Conservation (phyloP, 192 early-diverging fungal species). For the Entomortierella chlamydospora region DNA sequence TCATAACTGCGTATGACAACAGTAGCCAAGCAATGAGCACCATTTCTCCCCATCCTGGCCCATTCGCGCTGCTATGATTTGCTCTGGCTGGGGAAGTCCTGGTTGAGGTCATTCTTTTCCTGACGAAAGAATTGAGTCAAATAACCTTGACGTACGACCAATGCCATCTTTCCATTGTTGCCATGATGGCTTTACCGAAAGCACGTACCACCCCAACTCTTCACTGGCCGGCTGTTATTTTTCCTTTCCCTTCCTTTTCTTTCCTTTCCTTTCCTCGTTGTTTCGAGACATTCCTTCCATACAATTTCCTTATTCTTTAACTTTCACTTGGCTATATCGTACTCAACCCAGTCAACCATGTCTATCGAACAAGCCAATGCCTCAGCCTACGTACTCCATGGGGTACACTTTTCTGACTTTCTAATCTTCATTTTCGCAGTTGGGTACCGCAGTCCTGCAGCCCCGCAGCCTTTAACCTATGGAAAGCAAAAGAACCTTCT, state of each 20-base stretch:
- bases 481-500: neutral
- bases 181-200: neutral
- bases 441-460: too few relatives aligned
- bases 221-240: neutral
- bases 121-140: too few relatives aligned
- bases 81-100: neutral
- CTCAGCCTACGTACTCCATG: too few relatives aligned
- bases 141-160: neutral
- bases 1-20: slow-evolving; percentile 11
- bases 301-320: too few relatives aligned
- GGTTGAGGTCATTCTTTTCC: too few relatives aligned
- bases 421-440: neutral
- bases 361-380: too few relatives aligned
- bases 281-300: too few relatives aligned
- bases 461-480: too few relatives aligned
- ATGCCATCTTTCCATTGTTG: neutral
- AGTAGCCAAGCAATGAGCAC: slow-evolving; percentile 34
- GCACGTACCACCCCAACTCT: neutral
- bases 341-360: too few relatives aligned
- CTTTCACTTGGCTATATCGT: too few relatives aligned
- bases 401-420: too few relatives aligned
- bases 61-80: slow-evolving; percentile 20
- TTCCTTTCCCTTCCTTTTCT: neutral
- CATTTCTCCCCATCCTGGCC: slow-evolving; percentile 35
- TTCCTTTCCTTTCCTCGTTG: neutral